A percentile compares a stretch with the other conserved stretches of the same genome.
phyloP scores from a whole-genome alignment of 2,329 filamentous ascomycete genomes.

The Xylariales sp. region DNA sequence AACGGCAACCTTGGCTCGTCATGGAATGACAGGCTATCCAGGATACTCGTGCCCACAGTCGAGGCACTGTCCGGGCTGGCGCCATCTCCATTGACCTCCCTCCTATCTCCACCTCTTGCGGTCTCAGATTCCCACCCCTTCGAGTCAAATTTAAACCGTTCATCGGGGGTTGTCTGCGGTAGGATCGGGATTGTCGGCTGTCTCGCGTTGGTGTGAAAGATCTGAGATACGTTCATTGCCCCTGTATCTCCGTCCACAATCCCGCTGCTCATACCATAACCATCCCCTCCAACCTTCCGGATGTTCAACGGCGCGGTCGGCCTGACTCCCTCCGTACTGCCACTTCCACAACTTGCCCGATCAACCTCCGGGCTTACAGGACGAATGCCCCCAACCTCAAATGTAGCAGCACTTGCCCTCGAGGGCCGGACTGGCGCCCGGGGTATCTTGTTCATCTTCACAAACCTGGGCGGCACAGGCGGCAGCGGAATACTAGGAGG shows the following conservation, averaged over 20 bases:
- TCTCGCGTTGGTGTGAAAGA: not conserved
- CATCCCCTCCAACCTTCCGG: not conserved
- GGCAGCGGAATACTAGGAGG: slow-evolving; percentile 1
- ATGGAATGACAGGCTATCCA: too few species aligned
- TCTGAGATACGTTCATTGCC: not conserved
- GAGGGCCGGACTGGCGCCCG: not conserved
- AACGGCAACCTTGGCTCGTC: too few species aligned
- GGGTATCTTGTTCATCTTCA: too few species aligned
- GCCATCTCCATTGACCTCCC: not conserved
- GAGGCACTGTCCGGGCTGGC: not conserved
- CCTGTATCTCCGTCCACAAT: not conserved
- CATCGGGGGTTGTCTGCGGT: slow-evolving; percentile 3
- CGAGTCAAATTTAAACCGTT: slow-evolving; percentile 8
- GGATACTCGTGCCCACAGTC: too few species aligned
- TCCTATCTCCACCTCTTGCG: not conserved
- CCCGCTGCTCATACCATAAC: not conserved
- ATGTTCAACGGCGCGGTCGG: not conserved
- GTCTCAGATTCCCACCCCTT: slow-evolving; percentile 5
- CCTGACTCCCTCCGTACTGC: not conserved
- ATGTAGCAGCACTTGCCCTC: slow-evolving; percentile 4
- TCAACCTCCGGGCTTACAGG: not conserved
- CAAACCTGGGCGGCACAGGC: not conserved
- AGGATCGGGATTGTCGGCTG: slow-evolving; percentile 4
- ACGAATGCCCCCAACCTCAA: not conserved
- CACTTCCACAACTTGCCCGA: not conserved